Evolutionary conservation across 2,329 filamentous ascomycete genomes (phyloP).

Genomic region (Arthrinium puccinioides): DNA sequence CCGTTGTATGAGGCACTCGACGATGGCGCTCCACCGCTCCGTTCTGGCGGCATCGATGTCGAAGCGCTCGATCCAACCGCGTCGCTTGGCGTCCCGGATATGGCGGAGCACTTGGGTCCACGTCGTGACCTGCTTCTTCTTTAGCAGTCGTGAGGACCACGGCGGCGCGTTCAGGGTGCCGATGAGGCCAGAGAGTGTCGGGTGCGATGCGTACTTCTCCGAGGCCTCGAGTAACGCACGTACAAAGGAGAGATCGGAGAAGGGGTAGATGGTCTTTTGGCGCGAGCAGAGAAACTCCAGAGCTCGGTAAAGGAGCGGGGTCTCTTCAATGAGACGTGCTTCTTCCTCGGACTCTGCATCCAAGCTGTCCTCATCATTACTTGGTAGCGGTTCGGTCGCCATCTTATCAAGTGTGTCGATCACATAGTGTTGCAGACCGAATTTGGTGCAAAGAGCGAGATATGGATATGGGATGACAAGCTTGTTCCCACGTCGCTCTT

Average conservation of each 20-base stretch:
- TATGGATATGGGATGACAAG: slow-evolving; percentile 22
- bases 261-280: slow-evolving; percentile 25
- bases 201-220: slow-evolving; percentile 6
- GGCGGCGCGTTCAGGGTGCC: slow-evolving; percentile 10
- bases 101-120: slow-evolving; percentile 23
- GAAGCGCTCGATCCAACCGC: slow-evolving; percentile 23
- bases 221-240: slow-evolving; percentile 13
- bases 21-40: slow-evolving; percentile 20
- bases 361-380: neutral
- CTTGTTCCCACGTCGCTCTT: slow-evolving; percentile 19
- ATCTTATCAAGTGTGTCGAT: slow-evolving; percentile 11
- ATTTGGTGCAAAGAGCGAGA: slow-evolving; percentile 23
- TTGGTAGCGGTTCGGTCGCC: neutral
- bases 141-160: slow-evolving; percentile 4
- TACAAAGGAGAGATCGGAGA: slow-evolving; percentile 21
- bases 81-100: slow-evolving; percentile 20
- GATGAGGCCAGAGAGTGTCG: slow-evolving; percentile 12
- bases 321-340: slow-evolving; percentile 6
- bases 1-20: slow-evolving; percentile 16
- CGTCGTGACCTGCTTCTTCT: slow-evolving; percentile 13
- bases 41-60: slow-evolving; percentile 19
- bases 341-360: neutral
- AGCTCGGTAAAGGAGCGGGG: slow-evolving; percentile 24
- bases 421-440: slow-evolving; percentile 22
- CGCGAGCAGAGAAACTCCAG: slow-evolving; percentile 26